Evolutionary conservation across 805 yeast genomes (phyloP), one percentile per base, ranked within the genome.

Genomic region (Jamesozyma rosinii): DNA sequence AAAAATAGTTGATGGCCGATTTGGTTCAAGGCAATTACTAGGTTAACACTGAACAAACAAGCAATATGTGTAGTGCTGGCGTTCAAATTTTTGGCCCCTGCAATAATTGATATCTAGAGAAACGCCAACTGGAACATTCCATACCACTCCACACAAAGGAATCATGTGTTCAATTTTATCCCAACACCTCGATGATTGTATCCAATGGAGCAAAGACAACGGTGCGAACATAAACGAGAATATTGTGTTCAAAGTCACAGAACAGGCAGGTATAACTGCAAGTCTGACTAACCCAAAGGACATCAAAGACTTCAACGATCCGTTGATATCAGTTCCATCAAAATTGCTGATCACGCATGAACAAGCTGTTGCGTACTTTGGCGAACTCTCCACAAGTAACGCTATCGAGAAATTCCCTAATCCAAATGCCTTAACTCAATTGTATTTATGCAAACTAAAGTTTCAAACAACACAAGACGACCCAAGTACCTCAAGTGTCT

Each of bases 381-480:
- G 57, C 1, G 10, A 8, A 11, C 6, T 24, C 6, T 33, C 38
- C 1, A 40, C 44, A 13, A 44, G 35, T 8, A 36, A 40, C 4
- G 21, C 32, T 0, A 34, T 37, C 1, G 24, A 50, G 1, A 21
- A 42, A 13, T 38, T 50, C 35, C n/a, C 41, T 38, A 53, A 63
- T 35, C 57, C 59, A 1, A 67, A 69, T 51, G 61, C 59, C 0
- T 50, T 61, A 26, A 49, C 63, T 0, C 68, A 69, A 41, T 49
- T 74, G 2, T 57, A 68, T 13, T 42, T 74, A 5, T 67, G 75
- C 1, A 67, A 69, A 42, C 52, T 73, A 43, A 73, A 64, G 46
- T 73, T 69, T 44, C n/a, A 11, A 38, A 18, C 52, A 1, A 52
- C 57, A 3, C 45, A 58, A 3, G 33, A 37, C 17, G 32, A 37